Conservation (phyloP, 2,329 filamentous ascomycete genomes). For the Colletotrichum noveboracense region DNA sequence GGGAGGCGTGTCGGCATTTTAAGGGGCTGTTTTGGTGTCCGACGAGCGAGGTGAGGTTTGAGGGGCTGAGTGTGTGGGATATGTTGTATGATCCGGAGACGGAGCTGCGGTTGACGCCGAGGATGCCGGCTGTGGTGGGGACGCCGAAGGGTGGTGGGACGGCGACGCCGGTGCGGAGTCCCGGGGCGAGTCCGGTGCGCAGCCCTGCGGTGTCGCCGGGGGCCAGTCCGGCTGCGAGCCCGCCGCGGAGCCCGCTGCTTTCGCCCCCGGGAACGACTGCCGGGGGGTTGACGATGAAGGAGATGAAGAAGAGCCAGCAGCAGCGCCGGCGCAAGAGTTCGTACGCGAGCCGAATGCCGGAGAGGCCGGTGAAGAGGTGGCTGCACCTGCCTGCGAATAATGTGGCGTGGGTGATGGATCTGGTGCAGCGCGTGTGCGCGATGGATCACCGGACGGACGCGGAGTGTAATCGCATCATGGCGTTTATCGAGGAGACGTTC, state of each 20-base stretch:
- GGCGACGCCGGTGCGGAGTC: not conserved
- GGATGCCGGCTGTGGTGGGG: not conserved
- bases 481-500: conserved; percentile 23
- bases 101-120: conserved; percentile 13
- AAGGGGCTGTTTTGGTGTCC: conserved; percentile 21
- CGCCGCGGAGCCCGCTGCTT: not conserved
- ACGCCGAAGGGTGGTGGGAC: not conserved
- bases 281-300: not conserved
- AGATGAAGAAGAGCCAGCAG: not conserved
- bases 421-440: conserved; percentile 21
- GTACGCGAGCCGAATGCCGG: not conserved
- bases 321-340: conserved; percentile 8
- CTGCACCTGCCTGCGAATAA: conserved; percentile 23
- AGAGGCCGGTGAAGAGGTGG: conserved; percentile 21
- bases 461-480: conserved; percentile 18
- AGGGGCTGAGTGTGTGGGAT: conserved; percentile 21
- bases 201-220: not conserved
- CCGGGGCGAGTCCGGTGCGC: not conserved
- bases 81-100: conserved; percentile 22
- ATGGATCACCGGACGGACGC: conserved; percentile 18
- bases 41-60: conserved; percentile 18
- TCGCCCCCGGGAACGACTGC: not conserved
- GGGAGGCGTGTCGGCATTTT: conserved; percentile 20
- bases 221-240: not conserved
- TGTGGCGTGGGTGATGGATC: conserved; percentile 23